These are phyloP conservation scores for Amaranthus hypochondriacus DNA, from an alignment of 148 eudicot genomes.

Conservation along the genomic window DNA sequence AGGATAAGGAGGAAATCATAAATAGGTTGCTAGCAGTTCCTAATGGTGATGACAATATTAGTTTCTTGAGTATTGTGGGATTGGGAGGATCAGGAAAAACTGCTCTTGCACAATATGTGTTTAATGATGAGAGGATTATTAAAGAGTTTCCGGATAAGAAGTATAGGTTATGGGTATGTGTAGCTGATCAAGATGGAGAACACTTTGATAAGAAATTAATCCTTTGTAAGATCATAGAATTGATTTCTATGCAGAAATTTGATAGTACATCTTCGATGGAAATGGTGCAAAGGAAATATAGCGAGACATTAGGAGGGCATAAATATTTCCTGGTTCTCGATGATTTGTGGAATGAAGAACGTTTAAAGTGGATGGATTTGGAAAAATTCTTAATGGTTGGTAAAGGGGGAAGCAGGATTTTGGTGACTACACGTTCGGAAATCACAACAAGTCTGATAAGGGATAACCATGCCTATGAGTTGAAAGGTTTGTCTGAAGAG, in stretches of 20 bases:
- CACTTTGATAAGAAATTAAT: slow-evolving; percentile 10
- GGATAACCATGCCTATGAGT: background rate
- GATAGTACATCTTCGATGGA: background rate
- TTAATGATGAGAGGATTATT: slow-evolving; percentile 16
- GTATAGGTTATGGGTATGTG: slow-evolving; percentile 24
- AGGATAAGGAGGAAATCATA: slow-evolving; percentile 11
- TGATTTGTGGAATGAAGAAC: background rate
- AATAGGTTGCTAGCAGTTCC: background rate
- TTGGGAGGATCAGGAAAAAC: slow-evolving; percentile 34
- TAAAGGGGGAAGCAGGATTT: background rate
- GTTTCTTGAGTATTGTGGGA: slow-evolving; percentile 20
- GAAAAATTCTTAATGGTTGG: background rate
- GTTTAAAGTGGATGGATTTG: background rate
- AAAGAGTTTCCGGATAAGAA: background rate
- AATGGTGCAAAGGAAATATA: background rate
- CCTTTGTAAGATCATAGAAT: slow-evolving; percentile 8
- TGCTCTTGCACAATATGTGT: slow-evolving; percentile 26
- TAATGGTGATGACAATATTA: background rate
- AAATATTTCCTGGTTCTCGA: background rate
- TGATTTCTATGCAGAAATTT: slow-evolving; percentile 3
- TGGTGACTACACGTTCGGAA: background rate
- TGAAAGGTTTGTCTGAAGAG: slow-evolving; percentile 1
- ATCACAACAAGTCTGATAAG: background rate
- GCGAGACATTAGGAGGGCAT: background rate
- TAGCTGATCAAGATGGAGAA: slow-evolving; percentile 15